A percentile compares a stretch with the other conserved stretches of the same genome.
phyloP scores from a whole-genome alignment of 768 basidiomycete genomes.

The Crepidotus variabilis region DNA sequence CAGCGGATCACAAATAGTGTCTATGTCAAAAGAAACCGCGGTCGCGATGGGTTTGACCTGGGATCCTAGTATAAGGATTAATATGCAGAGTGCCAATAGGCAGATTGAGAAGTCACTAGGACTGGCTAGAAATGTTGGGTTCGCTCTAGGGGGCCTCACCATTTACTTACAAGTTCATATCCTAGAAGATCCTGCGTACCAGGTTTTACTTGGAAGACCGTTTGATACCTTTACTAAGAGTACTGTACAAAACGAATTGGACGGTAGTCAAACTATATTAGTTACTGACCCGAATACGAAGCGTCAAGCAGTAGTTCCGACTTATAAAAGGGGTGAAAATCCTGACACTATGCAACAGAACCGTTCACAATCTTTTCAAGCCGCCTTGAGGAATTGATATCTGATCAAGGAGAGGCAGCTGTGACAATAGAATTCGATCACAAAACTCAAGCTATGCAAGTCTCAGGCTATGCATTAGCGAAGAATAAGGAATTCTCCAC shows the following conservation, averaged over 20 bases:
- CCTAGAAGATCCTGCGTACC: constrained; percentile 18
- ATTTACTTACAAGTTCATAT: constrained; percentile 25
- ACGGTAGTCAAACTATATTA: constrained; percentile 13
- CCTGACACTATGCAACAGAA: neutral
- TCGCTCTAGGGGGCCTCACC: constrained; percentile 14
- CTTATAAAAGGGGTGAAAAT: constrained; percentile 7
- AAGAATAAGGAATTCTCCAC: neutral
- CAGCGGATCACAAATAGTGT: constrained; percentile 20
- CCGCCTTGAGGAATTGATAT: constrained; percentile 10
- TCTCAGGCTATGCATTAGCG: constrained; percentile 1
- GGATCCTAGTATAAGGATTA: constrained; percentile 15
- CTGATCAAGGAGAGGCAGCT: constrained; percentile 11
- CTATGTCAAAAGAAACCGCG: constrained; percentile 14
- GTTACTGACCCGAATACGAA: constrained; percentile 19
- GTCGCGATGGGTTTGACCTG: constrained; percentile 11
- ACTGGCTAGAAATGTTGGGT: constrained; percentile 19
- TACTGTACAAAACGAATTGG: constrained; percentile 7
- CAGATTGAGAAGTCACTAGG: constrained; percentile 15
- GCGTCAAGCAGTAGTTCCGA: constrained; percentile 9
- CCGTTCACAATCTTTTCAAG: neutral
- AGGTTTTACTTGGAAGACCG: constrained; percentile 19
- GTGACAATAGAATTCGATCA: constrained; percentile 9
- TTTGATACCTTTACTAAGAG: constrained; percentile 17
- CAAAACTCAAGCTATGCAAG: neutral
- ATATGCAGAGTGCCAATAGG: constrained; percentile 23